These are phyloP conservation scores for Euphorbia celastroides DNA, from an alignment of 441 rosid species.

Conservation along the genomic window DNA sequence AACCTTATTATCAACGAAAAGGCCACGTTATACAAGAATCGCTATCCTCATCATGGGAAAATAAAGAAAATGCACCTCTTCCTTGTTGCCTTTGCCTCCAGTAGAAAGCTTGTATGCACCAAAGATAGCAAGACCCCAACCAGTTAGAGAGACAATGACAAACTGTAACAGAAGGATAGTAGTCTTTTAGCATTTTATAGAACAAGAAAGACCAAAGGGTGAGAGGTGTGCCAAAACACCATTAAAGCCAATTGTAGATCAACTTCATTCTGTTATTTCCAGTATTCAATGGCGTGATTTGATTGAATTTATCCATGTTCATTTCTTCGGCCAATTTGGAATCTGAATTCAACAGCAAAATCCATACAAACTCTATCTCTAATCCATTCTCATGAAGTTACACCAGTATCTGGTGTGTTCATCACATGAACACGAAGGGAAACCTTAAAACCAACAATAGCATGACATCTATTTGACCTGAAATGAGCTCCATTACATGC, in stretches of 20 bases:
- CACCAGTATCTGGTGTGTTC: no score
- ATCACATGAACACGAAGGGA: no score
- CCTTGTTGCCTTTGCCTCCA: constrained; percentile 51
- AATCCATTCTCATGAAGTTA: no score
- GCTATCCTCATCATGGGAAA: not conserved
- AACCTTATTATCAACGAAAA: not conserved
- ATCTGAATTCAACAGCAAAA: no score
- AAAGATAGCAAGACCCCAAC: constrained; percentile 70
- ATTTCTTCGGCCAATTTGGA: not conserved
- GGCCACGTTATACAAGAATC: constrained; percentile 2
- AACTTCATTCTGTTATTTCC: no score
- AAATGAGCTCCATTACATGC: not conserved
- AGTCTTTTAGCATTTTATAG: no score
- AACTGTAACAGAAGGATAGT: no score
- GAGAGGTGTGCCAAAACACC: constrained; percentile 41
- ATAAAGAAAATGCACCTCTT: constrained; percentile 50
- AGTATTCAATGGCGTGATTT: no score
- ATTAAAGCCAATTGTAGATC: constrained; percentile 35
- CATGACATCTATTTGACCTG: not conserved
- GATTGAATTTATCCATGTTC: no score
- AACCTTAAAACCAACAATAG: no score
- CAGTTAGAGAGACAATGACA: constrained; percentile 74
- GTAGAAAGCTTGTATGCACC: constrained; percentile 64
- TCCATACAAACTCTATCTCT: not conserved
- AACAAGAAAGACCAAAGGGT: no score